phyloP scores from a whole-genome alignment of 2,329 filamentous ascomycete genomes.

The Diaporthe aspalathi region DNA sequence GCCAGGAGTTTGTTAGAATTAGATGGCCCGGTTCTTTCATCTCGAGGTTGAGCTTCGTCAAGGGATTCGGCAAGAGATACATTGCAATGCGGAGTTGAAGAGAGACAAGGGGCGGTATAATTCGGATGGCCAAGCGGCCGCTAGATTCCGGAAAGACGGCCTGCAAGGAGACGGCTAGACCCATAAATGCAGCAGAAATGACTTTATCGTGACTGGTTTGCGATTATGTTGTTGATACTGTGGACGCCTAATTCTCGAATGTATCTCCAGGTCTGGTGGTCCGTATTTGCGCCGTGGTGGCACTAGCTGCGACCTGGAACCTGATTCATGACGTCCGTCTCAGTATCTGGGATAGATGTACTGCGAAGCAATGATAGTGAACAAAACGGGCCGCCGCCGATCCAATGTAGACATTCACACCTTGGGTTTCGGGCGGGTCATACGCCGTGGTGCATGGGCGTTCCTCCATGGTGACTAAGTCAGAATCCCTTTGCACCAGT shows the following conservation, averaged over 20 bases:
- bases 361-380: background rate
- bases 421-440: background rate
- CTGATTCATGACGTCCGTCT: background rate
- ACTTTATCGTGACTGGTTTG: background rate
- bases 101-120: background rate
- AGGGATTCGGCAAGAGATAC: background rate
- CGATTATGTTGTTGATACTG: too few species aligned
- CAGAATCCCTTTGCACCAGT: background rate
- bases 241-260: background rate
- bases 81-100: background rate
- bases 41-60: background rate
- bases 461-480: background rate
- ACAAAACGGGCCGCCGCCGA: background rate
- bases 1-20: background rate
- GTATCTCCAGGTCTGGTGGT: background rate
- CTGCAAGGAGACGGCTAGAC: background rate
- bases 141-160: background rate
- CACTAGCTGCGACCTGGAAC: background rate
- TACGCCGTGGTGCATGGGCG: background rate
- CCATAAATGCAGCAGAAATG: background rate
- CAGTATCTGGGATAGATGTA: too few species aligned
- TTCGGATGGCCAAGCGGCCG: too few species aligned
- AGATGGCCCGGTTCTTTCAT: background rate
- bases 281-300: background rate
- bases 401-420: background rate